These are phyloP conservation scores for Xylaria telfairii DNA, from an alignment of 495 filamentous ascomycete species.

Conservation along the genomic window DNA sequence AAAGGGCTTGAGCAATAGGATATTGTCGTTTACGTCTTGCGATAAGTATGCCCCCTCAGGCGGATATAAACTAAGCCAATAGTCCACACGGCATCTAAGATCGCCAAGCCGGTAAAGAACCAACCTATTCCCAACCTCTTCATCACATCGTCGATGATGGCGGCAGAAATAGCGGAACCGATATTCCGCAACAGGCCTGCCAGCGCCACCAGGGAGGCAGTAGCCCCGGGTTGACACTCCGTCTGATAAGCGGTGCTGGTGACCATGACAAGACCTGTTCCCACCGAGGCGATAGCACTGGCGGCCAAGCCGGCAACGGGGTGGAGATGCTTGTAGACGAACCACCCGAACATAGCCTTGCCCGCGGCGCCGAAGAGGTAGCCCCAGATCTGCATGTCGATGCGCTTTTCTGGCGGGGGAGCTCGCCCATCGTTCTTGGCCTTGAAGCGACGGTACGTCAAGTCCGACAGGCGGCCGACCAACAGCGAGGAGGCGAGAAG, in stretches of 20 bases:
- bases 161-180: slow-evolving; percentile 42
- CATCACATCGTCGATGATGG: slow-evolving; percentile 34
- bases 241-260: slow-evolving; percentile 41
- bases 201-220: slow-evolving; percentile 41
- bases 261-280: slow-evolving; percentile 42
- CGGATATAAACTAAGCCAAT: slow-evolving; percentile 6
- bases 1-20: too few species aligned
- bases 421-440: slow-evolving; percentile 16
- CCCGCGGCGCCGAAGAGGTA: slow-evolving; percentile 35
- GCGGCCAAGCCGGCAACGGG: slow-evolving; percentile 31
- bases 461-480: slow-evolving; percentile 40
- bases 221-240: slow-evolving; percentile 33
- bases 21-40: not conserved
- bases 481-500: slow-evolving; percentile 39
- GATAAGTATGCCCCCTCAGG: slow-evolving; percentile 8
- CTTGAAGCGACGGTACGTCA: slow-evolving; percentile 19
- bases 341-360: slow-evolving; percentile 44
- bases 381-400: slow-evolving; percentile 38
- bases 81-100: slow-evolving; percentile 30
- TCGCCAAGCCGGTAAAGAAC: slow-evolving; percentile 39
- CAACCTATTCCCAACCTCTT: slow-evolving; percentile 38
- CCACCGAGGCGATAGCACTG: slow-evolving; percentile 29
- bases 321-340: slow-evolving; percentile 33
- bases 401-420: slow-evolving; percentile 34
- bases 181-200: slow-evolving; percentile 39